Evolutionary conservation across 2,329 filamentous ascomycete species (phyloP).

Genomic region (Rasamsonia emersonii): DNA sequence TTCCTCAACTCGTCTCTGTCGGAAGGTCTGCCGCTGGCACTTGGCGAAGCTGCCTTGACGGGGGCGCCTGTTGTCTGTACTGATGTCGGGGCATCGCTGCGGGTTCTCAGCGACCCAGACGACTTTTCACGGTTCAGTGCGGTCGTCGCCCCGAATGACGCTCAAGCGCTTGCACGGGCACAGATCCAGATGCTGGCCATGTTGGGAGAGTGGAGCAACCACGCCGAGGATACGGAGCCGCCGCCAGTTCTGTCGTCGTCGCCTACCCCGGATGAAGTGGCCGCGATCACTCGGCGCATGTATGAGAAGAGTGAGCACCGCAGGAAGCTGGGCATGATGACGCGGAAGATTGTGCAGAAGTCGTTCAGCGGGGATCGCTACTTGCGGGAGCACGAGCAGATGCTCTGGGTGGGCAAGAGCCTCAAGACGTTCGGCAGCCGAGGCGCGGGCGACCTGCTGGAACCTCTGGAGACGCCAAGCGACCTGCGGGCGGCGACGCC

Average conservation of each 20-base stretch:
- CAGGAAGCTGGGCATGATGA: constrained; percentile 50
- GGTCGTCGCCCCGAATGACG: constrained; percentile 57
- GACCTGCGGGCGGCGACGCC: constrained; percentile 16
- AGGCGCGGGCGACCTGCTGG: constrained; percentile 14
- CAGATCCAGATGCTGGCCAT: constrained; percentile 56
- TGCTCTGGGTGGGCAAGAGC: constrained; percentile 44
- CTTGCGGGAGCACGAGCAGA: constrained; percentile 54
- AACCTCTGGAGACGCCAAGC: constrained; percentile 18
- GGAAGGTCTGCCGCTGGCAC: constrained; percentile 37
- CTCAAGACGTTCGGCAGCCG: constrained; percentile 25
- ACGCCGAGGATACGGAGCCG: constrained; percentile 43
- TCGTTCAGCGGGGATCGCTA: constrained; percentile 53
- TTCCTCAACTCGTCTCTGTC: constrained; percentile 43
- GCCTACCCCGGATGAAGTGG: constrained; percentile 43
- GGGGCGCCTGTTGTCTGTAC: constrained; percentile 38
- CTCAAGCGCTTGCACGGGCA: constrained; percentile 50
- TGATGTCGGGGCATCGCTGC: constrained; percentile 33
- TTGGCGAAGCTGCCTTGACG: constrained; percentile 40
- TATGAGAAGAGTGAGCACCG: constrained; percentile 51
- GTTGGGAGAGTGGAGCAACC: constrained; percentile 53
- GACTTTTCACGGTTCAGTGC: constrained; percentile 48
- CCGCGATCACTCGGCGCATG: constrained; percentile 49
- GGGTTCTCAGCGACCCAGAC: constrained; percentile 34
- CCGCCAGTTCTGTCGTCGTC: constrained; percentile 39
- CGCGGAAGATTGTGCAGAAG: constrained; percentile 50